Evolutionary conservation across 352 stramenopile genomes (phyloP), one percentile per base, ranked within the genome.

Genomic region (Phytophthora sojae): DNA sequence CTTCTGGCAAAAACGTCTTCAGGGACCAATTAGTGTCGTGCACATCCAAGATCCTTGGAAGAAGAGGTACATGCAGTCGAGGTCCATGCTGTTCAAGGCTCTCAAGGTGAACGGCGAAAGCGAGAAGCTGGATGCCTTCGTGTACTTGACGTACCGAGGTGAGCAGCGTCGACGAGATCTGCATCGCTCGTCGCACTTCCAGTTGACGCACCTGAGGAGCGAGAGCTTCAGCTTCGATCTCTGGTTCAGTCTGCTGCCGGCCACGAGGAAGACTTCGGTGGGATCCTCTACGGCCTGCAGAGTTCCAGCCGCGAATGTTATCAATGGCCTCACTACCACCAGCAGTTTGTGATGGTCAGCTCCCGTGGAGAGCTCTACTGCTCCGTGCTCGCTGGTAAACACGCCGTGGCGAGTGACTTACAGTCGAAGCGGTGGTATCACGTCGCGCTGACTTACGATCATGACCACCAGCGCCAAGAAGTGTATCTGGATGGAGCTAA

Each of bases 361-460:
- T 66, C 67, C 1, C 32, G 37, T 0, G 58, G 66, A 5, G 71
- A 79, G 17, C 73, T 80, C 2, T 73, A 77, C 30, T 80, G 77
- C 61, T 81, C 70, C 0, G 50, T 84, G 17, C 17, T 81, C 26
- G 57, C 30, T n/a, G 23, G 57, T 4, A 47, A 67, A 21, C 26
- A 57, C 4, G 56, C 62, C 0, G 57, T 77, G 25, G 71, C 61
- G 3, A 60, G 50, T 5, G 23, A 61, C 1, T 57, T 88, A 1
- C 47, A 73, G 25, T 23, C 54, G 0, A 58, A 62, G 19, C 61
- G 56, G 2, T 88, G 80, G 77, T 85, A 83, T 52, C 75, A 88
- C 25, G 35, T 82, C 55, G 79, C 61, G 6, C 39, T 82, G n/a
- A 70, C 70, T 6, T 84, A 79, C 47, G 56, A 77, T 7, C 6